Conservation (phyloP, 345 rosid genomes). For the Bruguiera parviflora region DNA sequence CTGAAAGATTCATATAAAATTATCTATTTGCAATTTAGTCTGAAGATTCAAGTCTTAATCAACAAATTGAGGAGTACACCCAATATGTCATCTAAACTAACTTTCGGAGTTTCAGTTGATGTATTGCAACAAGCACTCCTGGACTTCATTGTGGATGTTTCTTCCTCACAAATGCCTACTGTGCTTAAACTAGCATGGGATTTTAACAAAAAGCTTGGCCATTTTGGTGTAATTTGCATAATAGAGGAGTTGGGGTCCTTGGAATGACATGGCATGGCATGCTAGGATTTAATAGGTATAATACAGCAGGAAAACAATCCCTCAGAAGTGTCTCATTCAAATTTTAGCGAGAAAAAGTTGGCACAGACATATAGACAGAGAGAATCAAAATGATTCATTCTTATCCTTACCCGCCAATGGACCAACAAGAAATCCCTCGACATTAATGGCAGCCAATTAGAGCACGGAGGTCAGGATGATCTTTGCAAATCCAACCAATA, state of each 20-base stretch:
- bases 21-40: too few species aligned
- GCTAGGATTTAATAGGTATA: neutral
- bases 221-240: neutral
- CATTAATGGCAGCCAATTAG: slow-evolving; percentile 46
- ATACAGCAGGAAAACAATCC: neutral
- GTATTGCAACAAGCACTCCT: too few species aligned
- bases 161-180: neutral
- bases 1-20: too few species aligned
- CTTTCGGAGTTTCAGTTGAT: too few species aligned
- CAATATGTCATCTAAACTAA: too few species aligned
- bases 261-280: neutral
- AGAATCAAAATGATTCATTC: neutral
- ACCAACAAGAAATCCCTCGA: slow-evolving; percentile 54
- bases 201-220: neutral
- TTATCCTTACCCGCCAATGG: slow-evolving; percentile 4
- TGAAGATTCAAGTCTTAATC: too few species aligned
- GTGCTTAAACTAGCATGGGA: neutral
- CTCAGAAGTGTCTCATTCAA: slow-evolving; percentile 18
- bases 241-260: neutral
- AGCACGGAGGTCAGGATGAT: slow-evolving; percentile 40
- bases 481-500: slow-evolving; percentile 45
- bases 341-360: neutral
- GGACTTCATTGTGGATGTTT: too few species aligned
- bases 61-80: too few species aligned
- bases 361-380: too few species aligned